Evolutionary conservation across 768 basidiomycete genomes (phyloP).

Genomic region (Russula dissimulans): DNA sequence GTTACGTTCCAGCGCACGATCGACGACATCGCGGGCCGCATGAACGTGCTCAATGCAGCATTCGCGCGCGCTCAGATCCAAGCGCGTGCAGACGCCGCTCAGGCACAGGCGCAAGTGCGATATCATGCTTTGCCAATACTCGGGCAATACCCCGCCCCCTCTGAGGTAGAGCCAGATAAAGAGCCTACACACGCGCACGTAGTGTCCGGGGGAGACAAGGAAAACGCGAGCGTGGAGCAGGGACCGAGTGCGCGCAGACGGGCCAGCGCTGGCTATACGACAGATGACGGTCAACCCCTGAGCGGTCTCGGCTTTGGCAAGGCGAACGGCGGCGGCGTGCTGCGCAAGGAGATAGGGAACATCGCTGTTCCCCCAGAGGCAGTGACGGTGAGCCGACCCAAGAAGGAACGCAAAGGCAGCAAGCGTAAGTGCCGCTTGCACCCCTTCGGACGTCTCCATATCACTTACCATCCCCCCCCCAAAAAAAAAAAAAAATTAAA

Average conservation of each 20-base stretch:
- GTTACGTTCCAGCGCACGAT: conserved; percentile 34
- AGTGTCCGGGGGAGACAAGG: conserved; percentile 26
- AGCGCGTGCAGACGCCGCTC: conserved; percentile 14
- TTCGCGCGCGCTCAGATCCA: conserved; percentile 20
- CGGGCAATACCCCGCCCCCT: background rate
- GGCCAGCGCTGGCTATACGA: background rate
- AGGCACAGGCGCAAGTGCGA: conserved; percentile 6
- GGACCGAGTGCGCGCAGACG: conserved; percentile 21
- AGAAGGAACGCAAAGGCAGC: conserved; percentile 42
- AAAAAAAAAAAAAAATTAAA: background rate
- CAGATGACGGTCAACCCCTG: conserved; percentile 21
- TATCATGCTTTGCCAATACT: conserved; percentile 5
- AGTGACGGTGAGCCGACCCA: conserved; percentile 33
- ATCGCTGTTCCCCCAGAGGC: conserved; percentile 31
- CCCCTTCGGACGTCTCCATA: background rate
- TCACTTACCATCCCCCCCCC: background rate
- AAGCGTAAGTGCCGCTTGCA: conserved; percentile 38
- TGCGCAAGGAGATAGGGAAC: conserved; percentile 47
- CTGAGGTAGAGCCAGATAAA: conserved; percentile 4
- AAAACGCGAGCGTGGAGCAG: conserved; percentile 26
- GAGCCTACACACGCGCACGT: background rate
- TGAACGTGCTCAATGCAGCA: conserved; percentile 31
- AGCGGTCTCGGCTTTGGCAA: conserved; percentile 29
- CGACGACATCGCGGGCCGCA: conserved; percentile 38
- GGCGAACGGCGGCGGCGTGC: conserved; percentile 19